Conservation (phyloP, 148 eudicot genomes). For the Hydrangea macrophylla region DNA sequence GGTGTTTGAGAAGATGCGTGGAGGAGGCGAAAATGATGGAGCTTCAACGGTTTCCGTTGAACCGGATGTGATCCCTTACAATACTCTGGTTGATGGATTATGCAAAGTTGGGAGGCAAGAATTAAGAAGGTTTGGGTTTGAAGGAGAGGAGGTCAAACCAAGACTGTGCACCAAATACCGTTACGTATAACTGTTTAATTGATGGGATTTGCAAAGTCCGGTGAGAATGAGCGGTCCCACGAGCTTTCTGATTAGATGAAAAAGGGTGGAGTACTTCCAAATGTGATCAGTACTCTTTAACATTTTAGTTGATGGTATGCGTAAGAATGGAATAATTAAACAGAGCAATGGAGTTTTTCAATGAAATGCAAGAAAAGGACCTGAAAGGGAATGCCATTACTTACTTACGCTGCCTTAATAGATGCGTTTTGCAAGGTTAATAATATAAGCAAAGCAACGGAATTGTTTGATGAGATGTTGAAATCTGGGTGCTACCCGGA, state of each 20-base stretch:
- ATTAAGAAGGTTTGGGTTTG: conserved; percentile 58
- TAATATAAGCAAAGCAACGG: conserved; percentile 61
- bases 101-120: conserved; percentile 72
- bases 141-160: conserved; percentile 45
- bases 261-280: conserved; percentile 42
- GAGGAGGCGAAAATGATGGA: conserved; percentile 43
- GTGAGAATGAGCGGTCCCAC: conserved; percentile 50
- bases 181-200: conserved; percentile 67
- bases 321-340: conserved; percentile 58
- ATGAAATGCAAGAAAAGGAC: conserved; percentile 54
- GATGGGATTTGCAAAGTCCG: conserved; percentile 69
- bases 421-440: conserved; percentile 60
- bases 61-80: conserved; percentile 68
- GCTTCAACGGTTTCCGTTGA: conserved; percentile 29
- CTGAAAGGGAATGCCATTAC: conserved; percentile 54
- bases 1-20: conserved; percentile 51
- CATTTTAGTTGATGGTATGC: conserved; percentile 63
- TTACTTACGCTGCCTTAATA: conserved; percentile 57
- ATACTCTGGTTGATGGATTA: conserved; percentile 73
- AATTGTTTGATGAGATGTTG: conserved; percentile 60
- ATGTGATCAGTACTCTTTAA: conserved; percentile 60
- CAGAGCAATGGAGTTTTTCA: conserved; percentile 56
- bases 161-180: conserved; percentile 41
- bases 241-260: conserved; percentile 65
- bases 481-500: conserved; percentile 44